phyloP scores from a whole-genome alignment of 192 early-diverging fungal species.

The Linnemannia schmuckeri region DNA sequence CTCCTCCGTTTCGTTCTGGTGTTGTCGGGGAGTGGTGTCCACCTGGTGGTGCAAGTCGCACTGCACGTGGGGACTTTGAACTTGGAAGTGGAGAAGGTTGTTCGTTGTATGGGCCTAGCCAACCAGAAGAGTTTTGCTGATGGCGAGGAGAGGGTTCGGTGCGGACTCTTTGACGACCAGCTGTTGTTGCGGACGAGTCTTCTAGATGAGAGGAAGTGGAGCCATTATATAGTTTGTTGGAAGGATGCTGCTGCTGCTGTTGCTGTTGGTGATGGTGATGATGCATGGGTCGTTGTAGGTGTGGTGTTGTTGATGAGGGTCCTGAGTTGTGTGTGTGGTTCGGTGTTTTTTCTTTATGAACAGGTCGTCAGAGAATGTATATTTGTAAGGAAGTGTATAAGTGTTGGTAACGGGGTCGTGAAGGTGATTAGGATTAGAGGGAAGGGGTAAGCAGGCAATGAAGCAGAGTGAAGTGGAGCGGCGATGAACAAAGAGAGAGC shows the following conservation, averaged over 20 bases:
- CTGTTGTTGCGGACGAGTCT: constrained; percentile 10
- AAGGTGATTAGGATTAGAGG: neutral
- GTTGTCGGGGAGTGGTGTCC: constrained; percentile 14
- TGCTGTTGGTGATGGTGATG: constrained; percentile 9
- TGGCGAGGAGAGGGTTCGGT: constrained; percentile 49
- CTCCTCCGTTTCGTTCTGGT: constrained; percentile 2
- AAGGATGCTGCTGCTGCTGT: constrained; percentile 3
- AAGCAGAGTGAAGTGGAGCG: neutral
- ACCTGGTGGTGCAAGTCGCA: constrained; percentile 13
- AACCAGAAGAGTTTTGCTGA: constrained; percentile 36
- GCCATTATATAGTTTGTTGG: constrained; percentile 15
- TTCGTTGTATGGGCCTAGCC: constrained; percentile 53
- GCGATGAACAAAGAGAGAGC: neutral
- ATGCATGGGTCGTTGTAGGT: constrained; percentile 12
- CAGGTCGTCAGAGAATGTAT: neutral
- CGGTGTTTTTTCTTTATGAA: neutral
- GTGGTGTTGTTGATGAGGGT: constrained; percentile 20
- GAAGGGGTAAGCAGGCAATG: neutral
- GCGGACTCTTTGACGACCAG: constrained; percentile 36
- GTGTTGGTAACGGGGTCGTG: neutral
- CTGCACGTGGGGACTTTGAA: constrained; percentile 26
- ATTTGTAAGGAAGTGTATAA: neutral
- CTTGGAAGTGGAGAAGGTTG: constrained; percentile 18
- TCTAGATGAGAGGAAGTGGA: constrained; percentile 7
- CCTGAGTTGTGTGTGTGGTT: constrained; percentile 15